phyloP scores from a whole-genome alignment of 2,329 filamentous ascomycete genomes.

The Aspergillus chevalieri region DNA sequence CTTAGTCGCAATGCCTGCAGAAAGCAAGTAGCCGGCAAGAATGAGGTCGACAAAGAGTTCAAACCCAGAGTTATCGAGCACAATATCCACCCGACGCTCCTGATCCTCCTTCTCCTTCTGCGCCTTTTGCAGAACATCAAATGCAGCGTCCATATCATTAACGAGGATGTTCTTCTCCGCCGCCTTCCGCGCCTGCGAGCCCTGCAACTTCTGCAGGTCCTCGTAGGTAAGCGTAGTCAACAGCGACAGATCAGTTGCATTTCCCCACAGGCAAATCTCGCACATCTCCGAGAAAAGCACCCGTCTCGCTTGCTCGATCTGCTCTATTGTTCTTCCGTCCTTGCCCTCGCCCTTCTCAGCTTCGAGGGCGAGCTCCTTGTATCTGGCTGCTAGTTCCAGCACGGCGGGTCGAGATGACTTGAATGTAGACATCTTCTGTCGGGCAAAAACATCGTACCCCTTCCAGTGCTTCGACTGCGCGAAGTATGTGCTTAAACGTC shows the following conservation, averaged over 20 bases:
- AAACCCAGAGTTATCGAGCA: slow-evolving; percentile 95
- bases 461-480: slow-evolving; percentile 75
- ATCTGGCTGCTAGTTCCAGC: slow-evolving; percentile 71
- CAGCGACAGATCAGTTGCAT: slow-evolving; percentile 88
- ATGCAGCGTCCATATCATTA: slow-evolving; percentile 74
- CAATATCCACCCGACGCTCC: slow-evolving; percentile 80
- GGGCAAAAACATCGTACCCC: slow-evolving; percentile 78
- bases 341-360: slow-evolving; percentile 51
- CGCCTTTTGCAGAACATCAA: slow-evolving; percentile 60
- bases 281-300: slow-evolving; percentile 86
- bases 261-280: slow-evolving; percentile 95
- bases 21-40: slow-evolving; percentile 81
- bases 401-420: slow-evolving; percentile 83
- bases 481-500: slow-evolving; percentile 77
- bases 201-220: slow-evolving; percentile 94
- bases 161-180: slow-evolving; percentile 87
- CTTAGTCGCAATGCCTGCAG: slow-evolving; percentile 74
- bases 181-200: slow-evolving; percentile 74
- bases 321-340: slow-evolving; percentile 27
- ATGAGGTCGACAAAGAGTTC: slow-evolving; percentile 95
- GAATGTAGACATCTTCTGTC: slow-evolving; percentile 88
- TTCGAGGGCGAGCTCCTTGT: slow-evolving; percentile 65
- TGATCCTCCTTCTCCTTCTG: slow-evolving; percentile 55
- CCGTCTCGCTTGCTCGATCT: slow-evolving; percentile 63
- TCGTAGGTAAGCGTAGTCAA: slow-evolving; percentile 87